Evolutionary conservation across 805 yeast species (phyloP), one percentile per base, ranked within the genome.

Genomic region (Wickerhamiella lipophila): DNA sequence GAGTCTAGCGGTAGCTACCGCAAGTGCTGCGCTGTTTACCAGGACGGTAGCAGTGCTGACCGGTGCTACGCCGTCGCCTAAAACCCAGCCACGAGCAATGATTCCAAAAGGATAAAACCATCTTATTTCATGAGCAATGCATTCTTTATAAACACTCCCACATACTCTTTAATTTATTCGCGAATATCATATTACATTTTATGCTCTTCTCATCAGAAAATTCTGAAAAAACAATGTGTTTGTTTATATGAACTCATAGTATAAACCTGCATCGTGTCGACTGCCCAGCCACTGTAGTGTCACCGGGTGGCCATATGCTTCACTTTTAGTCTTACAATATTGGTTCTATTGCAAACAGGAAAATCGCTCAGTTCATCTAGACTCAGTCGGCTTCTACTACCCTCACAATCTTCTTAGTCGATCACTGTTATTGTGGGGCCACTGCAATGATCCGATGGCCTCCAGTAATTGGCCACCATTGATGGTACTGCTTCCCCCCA

Each of bases 401-500:
- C n/a, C n/a, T 13, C 27, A n/a, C 16, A 12, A 26, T 30, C 36
- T 16, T 29, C 46, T 27, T 16, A 42, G 19, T 23, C 46, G 23
- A 11, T 42, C 46, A 18, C 26, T 47, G 22, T 22, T 40, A 22
- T 26, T 27, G 21, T 38, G 40, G 26, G 45, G 45, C 49, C 49
- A 47, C 11, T 47, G 44, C 12, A 29, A 11, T 5, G 22, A 11
- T 6, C 45, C 42, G 5, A 49, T 21, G 3, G 25, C 23, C n/a
- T 56, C 57, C 34, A 73, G 53, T 51, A 72, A 74, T 29, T 61
- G 55, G 13, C 60, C 57, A 0, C 83, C 73, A 51, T 71, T 77
- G 35, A 40, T 47, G n/a, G 53, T 49, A n/a, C 46, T 47, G 1
- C 86, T 78, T 26, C 96, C 87, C 7, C 98, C 98, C n/a, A 88